Conservation (phyloP, 192 early-diverging fungal genomes). For the Mortierella alpina region DNA sequence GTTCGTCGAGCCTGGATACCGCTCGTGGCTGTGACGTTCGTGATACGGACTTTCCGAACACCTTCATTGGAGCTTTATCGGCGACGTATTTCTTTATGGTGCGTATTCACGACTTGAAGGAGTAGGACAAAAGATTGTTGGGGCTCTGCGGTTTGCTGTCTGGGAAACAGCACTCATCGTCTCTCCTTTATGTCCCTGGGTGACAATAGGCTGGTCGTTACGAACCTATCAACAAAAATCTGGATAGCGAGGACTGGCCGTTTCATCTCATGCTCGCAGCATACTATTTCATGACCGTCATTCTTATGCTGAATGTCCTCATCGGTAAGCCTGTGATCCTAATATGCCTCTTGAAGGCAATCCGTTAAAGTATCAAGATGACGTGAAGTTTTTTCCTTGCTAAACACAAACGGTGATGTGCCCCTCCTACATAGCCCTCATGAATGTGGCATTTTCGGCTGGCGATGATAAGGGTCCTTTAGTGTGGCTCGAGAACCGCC, state of each 20-base stretch:
- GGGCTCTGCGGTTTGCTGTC: too few species aligned
- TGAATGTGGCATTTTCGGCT: constrained; percentile 18
- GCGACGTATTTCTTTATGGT: constrained; percentile 31
- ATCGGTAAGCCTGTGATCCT: constrained; percentile 17
- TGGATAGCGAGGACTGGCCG: constrained; percentile 1
- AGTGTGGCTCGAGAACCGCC: constrained; percentile 22
- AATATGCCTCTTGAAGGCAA: too few species aligned
- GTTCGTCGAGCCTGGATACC: not conserved
- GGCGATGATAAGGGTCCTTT: constrained; percentile 9
- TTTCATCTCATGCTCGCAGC: constrained; percentile 37
- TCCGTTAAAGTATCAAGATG: too few species aligned
- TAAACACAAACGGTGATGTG: too few species aligned
- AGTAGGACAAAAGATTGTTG: too few species aligned
- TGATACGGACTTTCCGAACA: constrained; percentile 14
- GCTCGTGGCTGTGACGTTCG: not conserved
- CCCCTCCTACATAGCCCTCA: not conserved
- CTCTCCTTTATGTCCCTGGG: not conserved
- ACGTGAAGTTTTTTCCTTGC: too few species aligned
- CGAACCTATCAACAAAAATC: not conserved
- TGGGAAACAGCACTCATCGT: not conserved
- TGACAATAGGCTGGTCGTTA: constrained; percentile 14
- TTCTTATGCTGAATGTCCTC: constrained; percentile 34
- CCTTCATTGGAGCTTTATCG: constrained; percentile 11
- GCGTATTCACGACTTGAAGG: not conserved
- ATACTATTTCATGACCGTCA: constrained; percentile 33